A percentile compares a stretch with the other conserved stretches of the same genome.
These are phyloP conservation scores for Naegleria gruberi DNA, from an alignment of 208 protist genomes.

Conservation along the genomic window DNA sequence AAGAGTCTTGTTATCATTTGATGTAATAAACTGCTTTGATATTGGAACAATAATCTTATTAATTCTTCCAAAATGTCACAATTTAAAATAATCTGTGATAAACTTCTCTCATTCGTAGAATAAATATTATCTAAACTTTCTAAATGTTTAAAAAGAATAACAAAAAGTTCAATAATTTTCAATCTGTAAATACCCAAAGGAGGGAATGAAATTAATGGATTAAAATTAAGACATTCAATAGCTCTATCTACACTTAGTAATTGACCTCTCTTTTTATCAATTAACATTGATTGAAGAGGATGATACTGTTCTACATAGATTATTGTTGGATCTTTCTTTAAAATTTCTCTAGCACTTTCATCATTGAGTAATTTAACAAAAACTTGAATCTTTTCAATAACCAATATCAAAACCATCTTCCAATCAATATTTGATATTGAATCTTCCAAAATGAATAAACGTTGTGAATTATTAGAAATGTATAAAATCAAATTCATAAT, in stretches of 20 bases:
- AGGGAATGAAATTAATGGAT: neutral
- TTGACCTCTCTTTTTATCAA: neutral
- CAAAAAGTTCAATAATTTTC: slow-evolving; percentile 1
- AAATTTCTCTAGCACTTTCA: neutral
- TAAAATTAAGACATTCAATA: no score
- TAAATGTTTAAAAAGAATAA: neutral
- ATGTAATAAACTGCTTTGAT: slow-evolving; percentile 2
- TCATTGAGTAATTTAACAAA: neutral
- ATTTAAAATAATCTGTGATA: neutral
- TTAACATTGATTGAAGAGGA: neutral
- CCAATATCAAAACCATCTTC: neutral
- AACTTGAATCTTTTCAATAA: neutral
- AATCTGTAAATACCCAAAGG: neutral
- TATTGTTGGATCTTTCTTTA: neutral
- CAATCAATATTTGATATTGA: neutral
- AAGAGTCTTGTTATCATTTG: neutral
- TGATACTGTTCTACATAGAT: neutral
- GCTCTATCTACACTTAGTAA: no score
- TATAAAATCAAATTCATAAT: neutral
- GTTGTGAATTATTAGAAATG: neutral
- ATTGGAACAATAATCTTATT: neutral
- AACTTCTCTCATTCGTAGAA: no score
- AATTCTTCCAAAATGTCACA: neutral
- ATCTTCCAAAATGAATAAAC: neutral
- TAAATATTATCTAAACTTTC: neutral